Base-by-base conservation (phyloP, 2,329 filamentous ascomycete genomes). In the Penicillium sp. region DNA sequence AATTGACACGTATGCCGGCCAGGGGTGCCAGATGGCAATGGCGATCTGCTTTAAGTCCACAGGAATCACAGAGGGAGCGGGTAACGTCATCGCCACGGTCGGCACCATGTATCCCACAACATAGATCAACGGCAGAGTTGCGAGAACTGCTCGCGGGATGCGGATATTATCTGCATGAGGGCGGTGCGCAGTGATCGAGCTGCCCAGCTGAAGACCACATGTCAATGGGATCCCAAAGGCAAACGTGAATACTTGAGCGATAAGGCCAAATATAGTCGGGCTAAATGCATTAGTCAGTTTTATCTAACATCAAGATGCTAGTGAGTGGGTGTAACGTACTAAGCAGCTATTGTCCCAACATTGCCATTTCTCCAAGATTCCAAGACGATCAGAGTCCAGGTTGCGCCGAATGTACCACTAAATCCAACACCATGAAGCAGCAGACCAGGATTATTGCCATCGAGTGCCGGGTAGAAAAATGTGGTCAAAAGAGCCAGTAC, bases 21-120 rank as follows among this genome's bases (percentile, higher is more conserved):
- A 83, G 4, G 75, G 69, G 61, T 83, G 81, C 79, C 82, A 83
- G 45, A 79, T 61, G 1, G 79, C 78, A 27, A 81, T 79, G 55
- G 78, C 74, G 23, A 72, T 70, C 63, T 83, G 81, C 60, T 81
- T 82, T 13, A 72, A 69, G n/a, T 74, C 68, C 17, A 74, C 65
- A 1, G 73, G 72, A 15, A 81, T 61, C 1, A 73, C 23, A 0
- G 64, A 66, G 0, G 79, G 79, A 2, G 75, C 70, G 1, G 79
- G 78, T 5, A 82, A 66, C 12, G 71, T 65, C 72, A 82, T 77
- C 4, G 78, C 60, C 23, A 77, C 55, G 0, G 76, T 73, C 0
- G 81, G 82, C 2, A 81, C 45, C 39, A 79, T 62, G 61, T 77
- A 83, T 8, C 78, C 77, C 2, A 81, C 38, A 0, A 71, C 55